Evolutionary conservation across 345 rosid species (phyloP).

Genomic region (Brassica carinata): DNA sequence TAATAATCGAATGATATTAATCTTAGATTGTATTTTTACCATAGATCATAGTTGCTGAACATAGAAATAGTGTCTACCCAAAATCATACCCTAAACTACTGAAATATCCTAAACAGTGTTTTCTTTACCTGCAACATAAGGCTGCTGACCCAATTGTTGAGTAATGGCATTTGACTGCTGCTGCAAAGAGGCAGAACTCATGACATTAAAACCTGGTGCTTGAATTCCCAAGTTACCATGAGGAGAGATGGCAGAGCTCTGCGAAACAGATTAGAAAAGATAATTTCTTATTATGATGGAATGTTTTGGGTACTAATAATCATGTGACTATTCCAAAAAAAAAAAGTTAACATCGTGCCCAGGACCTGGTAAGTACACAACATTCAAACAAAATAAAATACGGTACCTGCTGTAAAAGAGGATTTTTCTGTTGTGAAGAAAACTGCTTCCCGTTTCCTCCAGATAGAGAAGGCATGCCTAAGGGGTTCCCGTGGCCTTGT

Average conservation of each 20-base stretch:
- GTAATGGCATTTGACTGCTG: slow-evolving; percentile 64
- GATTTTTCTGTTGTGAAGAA: slow-evolving; percentile 78
- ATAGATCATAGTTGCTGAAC: background rate
- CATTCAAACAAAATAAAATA: slow-evolving; percentile 5
- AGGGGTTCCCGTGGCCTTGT: slow-evolving; percentile 70
- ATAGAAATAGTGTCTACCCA: background rate
- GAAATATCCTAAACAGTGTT: background rate
- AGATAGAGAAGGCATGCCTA: slow-evolving; percentile 66
- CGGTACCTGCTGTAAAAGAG: slow-evolving; percentile 73
- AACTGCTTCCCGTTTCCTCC: slow-evolving; percentile 91
- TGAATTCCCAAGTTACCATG: slow-evolving; percentile 77
- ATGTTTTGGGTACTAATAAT: background rate
- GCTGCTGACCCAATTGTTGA: slow-evolving; percentile 72
- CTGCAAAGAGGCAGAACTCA: slow-evolving; percentile 59
- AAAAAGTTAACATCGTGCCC: no score
- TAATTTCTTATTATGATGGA: slow-evolving; percentile 18
- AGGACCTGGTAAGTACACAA: slow-evolving; percentile 28
- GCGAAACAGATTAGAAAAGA: slow-evolving; percentile 53
- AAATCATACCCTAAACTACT: background rate
- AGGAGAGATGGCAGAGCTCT: slow-evolving; percentile 69
- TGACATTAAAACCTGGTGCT: slow-evolving; percentile 57
- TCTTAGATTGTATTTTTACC: background rate
- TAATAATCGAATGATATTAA: no score
- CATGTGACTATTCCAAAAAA: background rate
- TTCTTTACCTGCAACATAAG: slow-evolving; percentile 45